Base-by-base conservation (phyloP, 2,329 filamentous ascomycete genomes). In the Cercospora berteroae region DNA sequence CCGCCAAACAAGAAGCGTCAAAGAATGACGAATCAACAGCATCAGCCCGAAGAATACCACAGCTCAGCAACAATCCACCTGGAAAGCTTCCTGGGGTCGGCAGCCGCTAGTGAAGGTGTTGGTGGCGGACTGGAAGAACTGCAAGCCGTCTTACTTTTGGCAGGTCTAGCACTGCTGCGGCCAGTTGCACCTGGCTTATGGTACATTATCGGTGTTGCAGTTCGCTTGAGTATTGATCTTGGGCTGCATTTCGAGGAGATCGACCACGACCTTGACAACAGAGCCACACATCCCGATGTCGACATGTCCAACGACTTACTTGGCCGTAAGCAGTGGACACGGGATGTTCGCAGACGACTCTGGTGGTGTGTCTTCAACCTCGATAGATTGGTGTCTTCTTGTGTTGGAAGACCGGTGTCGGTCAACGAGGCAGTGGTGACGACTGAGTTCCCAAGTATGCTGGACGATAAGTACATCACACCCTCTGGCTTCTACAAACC, bases 361-460 rank as follows among this genome's bases (percentile, higher is more conserved):
- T 98, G 94, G 93, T 98, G 95, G 94, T 97, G 93, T 80, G 94
- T 94, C 1, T 98, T 98, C 80, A 94, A 72, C 44, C 65, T 98
- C 64, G 94, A 98, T 79, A 88, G 94, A n/a, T 88, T 98, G 5
- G 94, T 98, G 60, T 95, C 93, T 75, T 94, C 93, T 23, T 97
- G 94, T 73, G 94, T 98, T 27, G 94, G 94, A 42, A 86, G 94
- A 64, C 95, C 94, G 6, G 96, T 97, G 75, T 94, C 94, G 31
- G 93, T 98, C 70, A 94, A 91, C n/a, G 95, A 98, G 80, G 92
- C 96, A 77, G 92, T 96, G 70, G 92, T 98, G 74, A 98, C 94
- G 13, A 97, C 94, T 0, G 93, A 97, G 75, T 96, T 97, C 71
- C 94, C 94, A 1, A 97, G 93, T 3, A 80, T 94, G 63, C 83